These are phyloP conservation scores for Albatrellus ellisii DNA, from an alignment of 768 basidiomycete species.

Conservation along the genomic window DNA sequence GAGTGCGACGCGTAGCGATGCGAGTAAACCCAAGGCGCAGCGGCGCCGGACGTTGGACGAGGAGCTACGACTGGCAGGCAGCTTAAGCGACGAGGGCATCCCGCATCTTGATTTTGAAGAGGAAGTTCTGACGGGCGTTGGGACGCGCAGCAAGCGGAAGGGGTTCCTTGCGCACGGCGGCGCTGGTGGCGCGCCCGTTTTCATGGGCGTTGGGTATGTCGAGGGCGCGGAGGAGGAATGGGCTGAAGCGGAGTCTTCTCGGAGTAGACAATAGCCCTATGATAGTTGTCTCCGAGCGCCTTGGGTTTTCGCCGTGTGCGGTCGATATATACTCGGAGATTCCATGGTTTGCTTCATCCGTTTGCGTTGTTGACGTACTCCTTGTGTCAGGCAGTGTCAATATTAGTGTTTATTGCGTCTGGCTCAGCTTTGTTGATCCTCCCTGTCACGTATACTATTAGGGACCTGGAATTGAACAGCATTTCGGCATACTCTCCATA, in stretches of 20 bases:
- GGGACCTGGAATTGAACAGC: too few relatives aligned
- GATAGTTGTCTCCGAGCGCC: too few relatives aligned
- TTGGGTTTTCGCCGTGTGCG: too few relatives aligned
- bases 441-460: too few relatives aligned
- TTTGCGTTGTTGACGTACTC: too few relatives aligned
- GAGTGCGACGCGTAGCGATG: slow-evolving; percentile 2
- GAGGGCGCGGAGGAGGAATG: slow-evolving; percentile 31
- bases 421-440: too few relatives aligned
- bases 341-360: too few relatives aligned
- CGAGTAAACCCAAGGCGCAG: slow-evolving; percentile 4
- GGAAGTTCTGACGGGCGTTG: slow-evolving; percentile 38
- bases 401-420: too few relatives aligned
- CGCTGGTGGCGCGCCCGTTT: slow-evolving; percentile 55
- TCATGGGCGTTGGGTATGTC: slow-evolving; percentile 58
- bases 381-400: too few relatives aligned
- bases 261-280: too few relatives aligned
- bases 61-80: slow-evolving; percentile 39
- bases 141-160: slow-evolving; percentile 35
- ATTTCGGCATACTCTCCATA: too few relatives aligned
- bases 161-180: slow-evolving; percentile 71
- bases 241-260: slow-evolving; percentile 5
- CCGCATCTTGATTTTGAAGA: slow-evolving; percentile 27
- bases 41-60: slow-evolving; percentile 52
- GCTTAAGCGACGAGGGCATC: slow-evolving; percentile 20
- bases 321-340: too few relatives aligned